A percentile compares a stretch with the other conserved stretches of the same genome.
phyloP scores from a whole-genome alignment of 2,329 filamentous ascomycete genomes.

The Fusarium oxysporum region DNA sequence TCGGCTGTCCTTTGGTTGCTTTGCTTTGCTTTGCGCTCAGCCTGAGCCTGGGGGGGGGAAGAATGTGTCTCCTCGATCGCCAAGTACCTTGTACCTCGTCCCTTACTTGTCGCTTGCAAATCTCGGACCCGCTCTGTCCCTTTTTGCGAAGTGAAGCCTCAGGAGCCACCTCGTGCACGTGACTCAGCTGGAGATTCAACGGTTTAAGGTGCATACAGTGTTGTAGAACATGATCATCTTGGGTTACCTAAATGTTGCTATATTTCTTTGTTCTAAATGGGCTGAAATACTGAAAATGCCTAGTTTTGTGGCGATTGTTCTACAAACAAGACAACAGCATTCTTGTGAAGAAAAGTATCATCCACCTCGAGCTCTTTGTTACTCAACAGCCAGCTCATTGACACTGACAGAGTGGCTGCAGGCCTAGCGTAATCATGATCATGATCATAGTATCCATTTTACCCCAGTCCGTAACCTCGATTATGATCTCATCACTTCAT shows the following conservation, averaged over 20 bases:
- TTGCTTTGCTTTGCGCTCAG: slow-evolving; percentile 33
- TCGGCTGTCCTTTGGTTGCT: slow-evolving; percentile 31
- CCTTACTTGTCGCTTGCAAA: slow-evolving; percentile 43
- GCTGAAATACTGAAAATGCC: too few species aligned
- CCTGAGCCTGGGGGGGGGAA: slow-evolving; percentile 46
- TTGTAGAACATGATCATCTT: neutral
- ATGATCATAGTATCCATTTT: slow-evolving; percentile 5
- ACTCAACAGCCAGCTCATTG: slow-evolving; percentile 1
- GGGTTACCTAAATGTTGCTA: neutral
- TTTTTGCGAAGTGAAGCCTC: slow-evolving; percentile 43
- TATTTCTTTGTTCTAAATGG: neutral
- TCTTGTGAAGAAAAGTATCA: neutral
- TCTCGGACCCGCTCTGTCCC: slow-evolving; percentile 46
- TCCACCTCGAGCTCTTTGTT: neutral
- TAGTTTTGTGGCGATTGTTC: neutral
- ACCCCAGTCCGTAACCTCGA: neutral
- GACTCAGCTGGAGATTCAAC: slow-evolving; percentile 32
- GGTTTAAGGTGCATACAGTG: neutral
- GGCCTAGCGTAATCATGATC: slow-evolving; percentile 30
- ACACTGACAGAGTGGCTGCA: slow-evolving; percentile 25
- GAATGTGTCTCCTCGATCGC: slow-evolving; percentile 56
- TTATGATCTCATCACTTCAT: slow-evolving; percentile 11
- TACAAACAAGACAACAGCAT: neutral
- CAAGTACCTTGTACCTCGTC: slow-evolving; percentile 36
- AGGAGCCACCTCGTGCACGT: slow-evolving; percentile 47